Evolutionary conservation across 2,329 filamentous ascomycete species (phyloP).

Genomic region (Claviceps sorghi): DNA sequence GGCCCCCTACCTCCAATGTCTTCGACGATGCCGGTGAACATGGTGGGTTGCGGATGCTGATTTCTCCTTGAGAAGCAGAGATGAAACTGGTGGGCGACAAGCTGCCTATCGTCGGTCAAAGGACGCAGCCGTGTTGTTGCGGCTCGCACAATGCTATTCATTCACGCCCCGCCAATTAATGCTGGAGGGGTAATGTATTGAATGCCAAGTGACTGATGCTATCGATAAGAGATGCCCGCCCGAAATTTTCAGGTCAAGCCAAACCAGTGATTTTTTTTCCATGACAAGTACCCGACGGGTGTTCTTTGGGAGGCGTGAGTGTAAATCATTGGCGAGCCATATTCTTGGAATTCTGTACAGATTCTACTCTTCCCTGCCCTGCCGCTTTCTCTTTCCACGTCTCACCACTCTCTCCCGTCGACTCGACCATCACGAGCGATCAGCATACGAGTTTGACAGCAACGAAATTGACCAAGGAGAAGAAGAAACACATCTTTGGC

Average conservation of each 20-base stretch:
- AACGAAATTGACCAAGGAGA: neutral
- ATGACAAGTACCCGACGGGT: neutral
- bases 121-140: too few species aligned
- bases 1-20: slow-evolving; percentile 66
- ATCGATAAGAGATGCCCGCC: slow-evolving; percentile 4
- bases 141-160: neutral
- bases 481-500: neutral
- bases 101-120: neutral
- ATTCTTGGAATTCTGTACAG: neutral
- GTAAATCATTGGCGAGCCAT: neutral
- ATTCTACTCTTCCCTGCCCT: neutral
- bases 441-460: neutral
- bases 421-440: neutral
- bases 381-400: neutral
- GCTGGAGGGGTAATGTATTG: neutral
- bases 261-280: neutral
- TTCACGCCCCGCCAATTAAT: neutral
- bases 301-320: neutral
- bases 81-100: neutral
- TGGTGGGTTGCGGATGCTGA: slow-evolving; percentile 23
- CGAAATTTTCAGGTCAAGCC: slow-evolving; percentile 2
- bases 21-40: slow-evolving; percentile 96
- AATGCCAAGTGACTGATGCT: neutral
- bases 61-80: too few species aligned
- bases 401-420: neutral